Evolutionary conservation across 106 monocot genomes (phyloP).

Genomic region (Iris macrosiphon): DNA sequence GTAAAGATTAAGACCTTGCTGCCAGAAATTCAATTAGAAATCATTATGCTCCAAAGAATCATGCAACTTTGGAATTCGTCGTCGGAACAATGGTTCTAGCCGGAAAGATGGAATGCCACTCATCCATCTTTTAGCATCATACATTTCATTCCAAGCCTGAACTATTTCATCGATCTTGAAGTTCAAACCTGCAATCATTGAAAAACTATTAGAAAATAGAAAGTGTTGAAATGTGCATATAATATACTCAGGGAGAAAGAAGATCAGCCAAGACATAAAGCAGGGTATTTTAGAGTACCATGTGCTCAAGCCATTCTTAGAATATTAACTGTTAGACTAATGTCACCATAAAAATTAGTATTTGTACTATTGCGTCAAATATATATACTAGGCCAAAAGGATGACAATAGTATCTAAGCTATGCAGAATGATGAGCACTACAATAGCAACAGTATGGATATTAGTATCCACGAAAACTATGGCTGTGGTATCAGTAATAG

Average conservation of each 20-base stretch:
- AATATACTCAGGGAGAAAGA: no score
- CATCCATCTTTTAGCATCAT: slow-evolving; percentile 87
- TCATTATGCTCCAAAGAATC: slow-evolving; percentile 51
- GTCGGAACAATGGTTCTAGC: slow-evolving; percentile 70
- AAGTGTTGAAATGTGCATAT: neutral
- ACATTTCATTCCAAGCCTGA: slow-evolving; percentile 97
- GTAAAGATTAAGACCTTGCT: no score
- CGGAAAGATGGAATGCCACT: slow-evolving; percentile 54
- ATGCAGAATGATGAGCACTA: no score
- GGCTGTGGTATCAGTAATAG: no score
- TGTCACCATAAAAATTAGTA: no score
- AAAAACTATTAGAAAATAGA: slow-evolving; percentile 7
- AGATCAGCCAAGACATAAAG: neutral
- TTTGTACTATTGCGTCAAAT: no score
- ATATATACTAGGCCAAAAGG: no score
- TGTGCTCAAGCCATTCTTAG: no score
- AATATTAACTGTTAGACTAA: neutral
- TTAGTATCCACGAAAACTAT: no score
- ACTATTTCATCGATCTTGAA: slow-evolving; percentile 95
- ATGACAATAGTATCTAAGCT: no score
- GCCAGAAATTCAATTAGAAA: neutral
- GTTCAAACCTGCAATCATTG: slow-evolving; percentile 43
- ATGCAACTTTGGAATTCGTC: slow-evolving; percentile 65
- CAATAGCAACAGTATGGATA: no score
- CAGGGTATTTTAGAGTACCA: no score